Evolutionary conservation across 495 filamentous ascomycete species (phyloP), one percentile per base, ranked within the genome.

Genomic region (Rostrohypoxylon terebratum): DNA sequence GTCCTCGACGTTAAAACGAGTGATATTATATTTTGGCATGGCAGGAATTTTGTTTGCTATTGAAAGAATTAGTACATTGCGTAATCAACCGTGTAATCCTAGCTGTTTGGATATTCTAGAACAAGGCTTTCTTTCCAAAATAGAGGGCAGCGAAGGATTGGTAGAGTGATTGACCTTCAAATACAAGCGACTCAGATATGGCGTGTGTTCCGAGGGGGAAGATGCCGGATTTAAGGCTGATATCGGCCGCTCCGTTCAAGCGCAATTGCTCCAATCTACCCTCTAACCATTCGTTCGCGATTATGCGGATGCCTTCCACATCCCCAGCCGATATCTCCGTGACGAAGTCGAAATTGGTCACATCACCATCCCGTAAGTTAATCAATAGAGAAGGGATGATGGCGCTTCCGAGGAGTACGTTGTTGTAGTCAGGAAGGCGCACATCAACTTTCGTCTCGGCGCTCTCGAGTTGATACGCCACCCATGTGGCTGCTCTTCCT

Each of bases 211-310:
- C 94, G 9, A 98, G 83, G 59, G 84, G 80, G 69, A 98, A 82
- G 45, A 96, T 82, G 2, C 96, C 94, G 31, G 93, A 90, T 79
- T 90, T 93, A 9, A 98, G 74, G 28, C 83, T 81, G 25, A 98
- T 75, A 54, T 87, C 82, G 33, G 92, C 89, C 75, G 87, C 90
- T 11, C 92, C 94, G 55, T 87, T 83, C 2, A 98, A 77, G 55
- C 84, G 86, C 34, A 98, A 78, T 55, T 83, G 81, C 1, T 87
- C 86, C 55, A 99, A 78, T 59, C 85, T 88, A 34, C 95, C 94
- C 18, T 92, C 88, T 60, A 99, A 73, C 90, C 93, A 99, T 77
- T 97, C 93, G 69, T 93, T 90, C 16, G 93, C 93, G 63, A 98
- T 86, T n/a, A 84, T 84, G 48, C 92, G 89, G 57, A 97, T 87